Evolutionary conservation across 805 yeast genomes (phyloP).

Genomic region (Teunomyces tritomae): DNA sequence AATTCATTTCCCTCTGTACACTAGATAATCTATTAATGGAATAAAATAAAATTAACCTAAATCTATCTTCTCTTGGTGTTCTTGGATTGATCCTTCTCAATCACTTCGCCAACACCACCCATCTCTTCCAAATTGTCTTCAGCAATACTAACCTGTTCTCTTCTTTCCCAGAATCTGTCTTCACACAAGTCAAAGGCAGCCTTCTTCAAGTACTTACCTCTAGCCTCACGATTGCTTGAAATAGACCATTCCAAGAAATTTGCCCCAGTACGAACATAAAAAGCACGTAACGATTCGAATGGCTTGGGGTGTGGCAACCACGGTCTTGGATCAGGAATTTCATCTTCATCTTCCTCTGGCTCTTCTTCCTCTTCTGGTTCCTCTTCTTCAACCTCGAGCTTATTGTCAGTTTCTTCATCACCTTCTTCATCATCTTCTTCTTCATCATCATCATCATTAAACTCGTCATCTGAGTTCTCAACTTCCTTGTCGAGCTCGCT

Average conservation of each 20-base stretch:
- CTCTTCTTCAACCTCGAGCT: slow-evolving; percentile 37
- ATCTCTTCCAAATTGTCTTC: slow-evolving; percentile 88
- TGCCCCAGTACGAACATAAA: slow-evolving; percentile 84
- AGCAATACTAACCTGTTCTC: slow-evolving; percentile 83
- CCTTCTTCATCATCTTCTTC: slow-evolving; percentile 63
- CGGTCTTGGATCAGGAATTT: slow-evolving; percentile 87
- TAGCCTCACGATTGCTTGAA: slow-evolving; percentile 75
- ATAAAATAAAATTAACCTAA: not conserved
- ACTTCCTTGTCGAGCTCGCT: slow-evolving; percentile 51
- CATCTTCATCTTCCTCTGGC: slow-evolving; percentile 58
- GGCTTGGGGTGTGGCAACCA: slow-evolving; percentile 98
- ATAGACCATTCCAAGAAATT: slow-evolving; percentile 91
- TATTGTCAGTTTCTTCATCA: slow-evolving; percentile 53
- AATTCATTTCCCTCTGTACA: slow-evolving; percentile 12
- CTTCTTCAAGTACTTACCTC: slow-evolving; percentile 87
- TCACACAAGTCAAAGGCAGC: slow-evolving; percentile 89
- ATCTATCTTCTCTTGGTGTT: slow-evolving; percentile 48
- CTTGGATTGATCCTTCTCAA: slow-evolving; percentile 64
- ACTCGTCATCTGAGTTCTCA: slow-evolving; percentile 64
- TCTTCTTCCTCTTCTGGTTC: slow-evolving; percentile 71
- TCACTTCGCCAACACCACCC: slow-evolving; percentile 86
- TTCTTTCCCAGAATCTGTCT: slow-evolving; percentile 98
- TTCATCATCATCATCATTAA: slow-evolving; percentile 45
- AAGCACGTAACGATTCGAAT: slow-evolving; percentile 78
- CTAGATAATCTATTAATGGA: not conserved